A percentile compares a stretch with the other conserved stretches of the same genome.
phyloP scores from a whole-genome alignment of 441 rosid species.

The Gossypium trilobum region DNA sequence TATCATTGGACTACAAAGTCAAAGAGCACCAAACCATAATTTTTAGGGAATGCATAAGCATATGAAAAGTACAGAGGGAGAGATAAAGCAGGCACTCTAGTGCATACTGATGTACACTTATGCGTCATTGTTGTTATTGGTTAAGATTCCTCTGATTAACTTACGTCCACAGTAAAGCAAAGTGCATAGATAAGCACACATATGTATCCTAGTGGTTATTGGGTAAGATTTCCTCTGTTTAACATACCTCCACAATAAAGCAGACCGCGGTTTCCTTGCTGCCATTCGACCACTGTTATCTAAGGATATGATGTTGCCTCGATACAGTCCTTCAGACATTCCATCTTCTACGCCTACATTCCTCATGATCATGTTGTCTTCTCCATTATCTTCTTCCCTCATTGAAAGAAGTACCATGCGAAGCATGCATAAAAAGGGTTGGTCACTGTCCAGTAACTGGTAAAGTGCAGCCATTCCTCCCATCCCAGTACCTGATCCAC shows the following conservation, averaged over 20 bases:
- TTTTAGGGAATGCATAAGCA: background rate
- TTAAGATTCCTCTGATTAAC: constrained; percentile 7
- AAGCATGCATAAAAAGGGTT: constrained; percentile 98
- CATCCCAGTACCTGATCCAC: constrained; percentile 99
- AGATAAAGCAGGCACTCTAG: background rate
- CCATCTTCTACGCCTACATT: constrained; percentile 47
- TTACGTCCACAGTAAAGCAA: constrained; percentile 54
- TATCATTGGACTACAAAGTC: background rate
- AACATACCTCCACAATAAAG: constrained; percentile 88
- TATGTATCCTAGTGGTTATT: background rate
- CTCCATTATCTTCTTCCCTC: constrained; percentile 95
- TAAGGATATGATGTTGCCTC: constrained; percentile 30
- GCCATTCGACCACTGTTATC: constrained; percentile 54
- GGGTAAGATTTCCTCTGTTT: background rate
- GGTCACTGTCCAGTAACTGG: constrained; percentile 96
- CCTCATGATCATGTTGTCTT: constrained; percentile 67
- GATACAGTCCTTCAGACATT: constrained; percentile 39
- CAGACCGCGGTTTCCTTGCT: constrained; percentile 70
- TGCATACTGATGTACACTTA: background rate
- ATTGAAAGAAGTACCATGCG: constrained; percentile 97
- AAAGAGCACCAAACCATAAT: constrained; percentile 1
- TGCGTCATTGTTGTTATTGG: background rate
- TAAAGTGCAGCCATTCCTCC: constrained; percentile 98
- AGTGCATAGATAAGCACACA: background rate
- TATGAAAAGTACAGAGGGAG: background rate